Percentiles rank a stretch among this genome's conserved stretches.
These are phyloP conservation scores for Chlamydomonas schloesseri DNA, from an alignment of 139 green algal genomes.

Conservation along the genomic window DNA sequence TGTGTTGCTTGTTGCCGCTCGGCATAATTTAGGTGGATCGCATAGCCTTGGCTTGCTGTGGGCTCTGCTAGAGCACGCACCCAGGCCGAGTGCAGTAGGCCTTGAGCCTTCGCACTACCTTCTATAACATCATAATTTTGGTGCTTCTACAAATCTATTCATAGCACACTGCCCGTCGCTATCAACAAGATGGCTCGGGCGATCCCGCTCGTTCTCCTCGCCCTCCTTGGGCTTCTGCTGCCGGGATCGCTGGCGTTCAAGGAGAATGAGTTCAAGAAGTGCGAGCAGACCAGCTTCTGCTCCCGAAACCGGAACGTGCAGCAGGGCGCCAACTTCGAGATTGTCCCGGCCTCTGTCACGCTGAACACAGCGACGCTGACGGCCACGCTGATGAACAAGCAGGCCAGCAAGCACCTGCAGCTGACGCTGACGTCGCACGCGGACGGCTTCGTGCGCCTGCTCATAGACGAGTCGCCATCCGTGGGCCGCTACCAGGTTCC, in stretches of 20 bases:
- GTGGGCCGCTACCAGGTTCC: constrained; percentile 42
- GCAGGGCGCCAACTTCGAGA: constrained; percentile 63
- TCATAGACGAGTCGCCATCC: constrained; percentile 77
- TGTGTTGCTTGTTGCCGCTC: too few relatives aligned
- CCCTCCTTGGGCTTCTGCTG: too few relatives aligned
- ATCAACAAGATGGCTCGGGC: too few relatives aligned
- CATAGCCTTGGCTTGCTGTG: too few relatives aligned
- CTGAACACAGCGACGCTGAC: constrained; percentile 60
- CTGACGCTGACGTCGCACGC: constrained; percentile 78
- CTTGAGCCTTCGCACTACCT: too few relatives aligned
- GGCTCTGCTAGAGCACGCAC: too few relatives aligned
- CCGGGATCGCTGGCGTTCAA: constrained; percentile 81
- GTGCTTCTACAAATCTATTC: too few relatives aligned
- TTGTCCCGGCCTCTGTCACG: constrained; percentile 67
- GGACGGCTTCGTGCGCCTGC: constrained; percentile 78
- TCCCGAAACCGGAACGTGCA: constrained; percentile 74
- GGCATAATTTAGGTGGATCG: too few relatives aligned
- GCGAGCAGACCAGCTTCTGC: constrained; percentile 82
- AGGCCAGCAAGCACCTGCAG: constrained; percentile 43
- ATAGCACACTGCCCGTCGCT: too few relatives aligned
- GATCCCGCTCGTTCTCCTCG: neutral
- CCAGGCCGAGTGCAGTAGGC: too few relatives aligned
- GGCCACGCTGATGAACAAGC: constrained; percentile 67
- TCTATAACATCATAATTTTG: too few relatives aligned
- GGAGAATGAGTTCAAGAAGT: constrained; percentile 96